Percentiles rank a stretch among this genome's conserved stretches.
Conservation (phyloP, 768 basidiomycete species). For the Boletellus ananiceps region DNA sequence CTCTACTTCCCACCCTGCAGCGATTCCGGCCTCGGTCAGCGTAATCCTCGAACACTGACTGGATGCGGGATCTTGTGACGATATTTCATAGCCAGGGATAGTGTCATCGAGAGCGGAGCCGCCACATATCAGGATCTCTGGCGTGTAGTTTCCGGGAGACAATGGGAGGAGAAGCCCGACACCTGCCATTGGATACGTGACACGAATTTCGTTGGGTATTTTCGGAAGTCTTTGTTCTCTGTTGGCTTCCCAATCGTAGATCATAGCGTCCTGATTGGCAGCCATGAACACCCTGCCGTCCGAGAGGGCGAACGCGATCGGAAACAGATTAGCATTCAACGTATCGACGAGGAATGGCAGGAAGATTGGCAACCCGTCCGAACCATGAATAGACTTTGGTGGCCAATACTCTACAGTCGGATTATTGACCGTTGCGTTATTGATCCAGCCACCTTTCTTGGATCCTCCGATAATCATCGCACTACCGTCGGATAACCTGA, state of each 20-base stretch:
- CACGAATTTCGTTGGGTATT: slow-evolving; percentile 73
- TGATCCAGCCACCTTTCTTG: slow-evolving; percentile 81
- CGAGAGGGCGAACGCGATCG: slow-evolving; percentile 68
- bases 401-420: slow-evolving; percentile 82
- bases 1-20: slow-evolving; percentile 69
- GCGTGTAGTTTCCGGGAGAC: slow-evolving; percentile 55
- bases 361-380: slow-evolving; percentile 62
- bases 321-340: slow-evolving; percentile 79
- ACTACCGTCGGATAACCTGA: slow-evolving; percentile 72
- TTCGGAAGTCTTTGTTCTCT: slow-evolving; percentile 57
- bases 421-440: slow-evolving; percentile 75
- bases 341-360: slow-evolving; percentile 64
- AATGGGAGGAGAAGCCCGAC: slow-evolving; percentile 72
- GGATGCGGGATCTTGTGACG: slow-evolving; percentile 70
- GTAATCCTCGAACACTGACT: slow-evolving; percentile 68
- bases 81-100: slow-evolving; percentile 55
- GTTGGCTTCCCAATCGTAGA: slow-evolving; percentile 71
- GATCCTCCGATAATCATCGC: slow-evolving; percentile 82
- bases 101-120: slow-evolving; percentile 65
- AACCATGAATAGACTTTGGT: slow-evolving; percentile 66
- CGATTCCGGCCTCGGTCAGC: slow-evolving; percentile 60
- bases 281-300: slow-evolving; percentile 70
- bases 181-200: slow-evolving; percentile 82
- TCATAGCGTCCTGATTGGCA: slow-evolving; percentile 74
- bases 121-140: slow-evolving; percentile 74